Conservation (phyloP, 441 rosid genomes). For the Arabidopsis lyrata region DNA sequence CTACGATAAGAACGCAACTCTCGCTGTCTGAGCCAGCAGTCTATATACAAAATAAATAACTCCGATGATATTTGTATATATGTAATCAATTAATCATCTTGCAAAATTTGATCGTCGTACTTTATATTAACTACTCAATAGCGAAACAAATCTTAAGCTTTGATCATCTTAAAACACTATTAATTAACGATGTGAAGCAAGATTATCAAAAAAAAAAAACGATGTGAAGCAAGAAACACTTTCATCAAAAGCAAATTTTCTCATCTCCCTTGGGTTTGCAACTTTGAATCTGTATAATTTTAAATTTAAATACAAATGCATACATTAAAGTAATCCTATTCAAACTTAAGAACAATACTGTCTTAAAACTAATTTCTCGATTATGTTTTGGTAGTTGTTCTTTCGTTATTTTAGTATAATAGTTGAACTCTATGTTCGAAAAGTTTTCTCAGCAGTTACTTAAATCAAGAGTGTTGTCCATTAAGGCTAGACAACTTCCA, state of each 20-base stretch:
- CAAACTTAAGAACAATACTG: neutral
- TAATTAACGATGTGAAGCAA: neutral
- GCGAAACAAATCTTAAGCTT: neutral
- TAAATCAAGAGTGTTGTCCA: conserved; percentile 39
- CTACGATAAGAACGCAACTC: conserved; percentile 36
- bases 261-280: neutral
- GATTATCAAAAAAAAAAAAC: too few relatives aligned
- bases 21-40: neutral
- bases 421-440: neutral
- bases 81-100: too few relatives aligned
- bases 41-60: neutral
- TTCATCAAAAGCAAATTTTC: neutral
- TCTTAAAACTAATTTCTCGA: neutral
- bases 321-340: neutral
- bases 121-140: neutral
- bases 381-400: neutral
- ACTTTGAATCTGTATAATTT: neutral
- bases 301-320: neutral
- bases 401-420: neutral
- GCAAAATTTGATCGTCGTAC: neutral
- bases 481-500: conserved; percentile 19
- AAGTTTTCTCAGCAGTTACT: conserved; percentile 31
- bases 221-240: neutral
- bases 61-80: neutral
- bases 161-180: neutral